Percentiles rank a stretch among this genome's conserved stretches.
phyloP scores from a whole-genome alignment of 805 yeast species.

The Metschnikowia koreensis region DNA sequence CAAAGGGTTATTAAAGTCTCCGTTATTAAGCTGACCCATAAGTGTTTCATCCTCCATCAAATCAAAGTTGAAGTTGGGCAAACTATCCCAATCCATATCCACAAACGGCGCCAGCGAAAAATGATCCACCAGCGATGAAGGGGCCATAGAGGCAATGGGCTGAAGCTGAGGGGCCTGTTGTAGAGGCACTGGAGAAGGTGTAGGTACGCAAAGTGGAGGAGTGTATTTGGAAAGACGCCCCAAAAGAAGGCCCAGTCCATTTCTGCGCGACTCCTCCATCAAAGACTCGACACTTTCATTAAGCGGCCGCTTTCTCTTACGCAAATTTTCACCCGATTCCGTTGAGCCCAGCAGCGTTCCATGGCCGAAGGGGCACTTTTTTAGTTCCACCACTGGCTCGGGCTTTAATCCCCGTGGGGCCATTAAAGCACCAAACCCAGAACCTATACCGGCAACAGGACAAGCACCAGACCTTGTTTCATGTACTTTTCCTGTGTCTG shows the following conservation, averaged over 20 bases:
- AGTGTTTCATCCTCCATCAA: slow-evolving; percentile 28
- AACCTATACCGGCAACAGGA: neutral
- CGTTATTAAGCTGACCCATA: slow-evolving; percentile 23
- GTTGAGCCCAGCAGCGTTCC: neutral
- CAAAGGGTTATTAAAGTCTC: slow-evolving; percentile 15
- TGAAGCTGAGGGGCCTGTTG: neutral
- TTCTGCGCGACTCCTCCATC: neutral
- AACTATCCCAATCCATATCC: slow-evolving; percentile 20
- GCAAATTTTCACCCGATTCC: neutral
- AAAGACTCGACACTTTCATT: neutral
- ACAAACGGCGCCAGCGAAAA: slow-evolving; percentile 1
- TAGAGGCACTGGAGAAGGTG: neutral
- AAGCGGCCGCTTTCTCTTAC: slow-evolving; percentile 1
- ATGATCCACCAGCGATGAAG: neutral
- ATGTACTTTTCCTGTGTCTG: neutral
- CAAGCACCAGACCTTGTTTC: neutral
- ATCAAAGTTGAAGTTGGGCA: slow-evolving; percentile 31
- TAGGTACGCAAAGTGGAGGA: slow-evolving; percentile 11
- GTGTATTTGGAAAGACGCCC: slow-evolving; percentile 6
- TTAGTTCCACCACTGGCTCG: neutral
- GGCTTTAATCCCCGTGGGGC: slow-evolving; percentile 2
- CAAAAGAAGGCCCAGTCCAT: slow-evolving; percentile 1
- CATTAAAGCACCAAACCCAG: neutral
- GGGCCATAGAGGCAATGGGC: neutral
- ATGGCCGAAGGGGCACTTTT: slow-evolving; percentile 4